Evolutionary conservation across 805 yeast genomes (phyloP).

Genomic region (Ogataea pilisensis): DNA sequence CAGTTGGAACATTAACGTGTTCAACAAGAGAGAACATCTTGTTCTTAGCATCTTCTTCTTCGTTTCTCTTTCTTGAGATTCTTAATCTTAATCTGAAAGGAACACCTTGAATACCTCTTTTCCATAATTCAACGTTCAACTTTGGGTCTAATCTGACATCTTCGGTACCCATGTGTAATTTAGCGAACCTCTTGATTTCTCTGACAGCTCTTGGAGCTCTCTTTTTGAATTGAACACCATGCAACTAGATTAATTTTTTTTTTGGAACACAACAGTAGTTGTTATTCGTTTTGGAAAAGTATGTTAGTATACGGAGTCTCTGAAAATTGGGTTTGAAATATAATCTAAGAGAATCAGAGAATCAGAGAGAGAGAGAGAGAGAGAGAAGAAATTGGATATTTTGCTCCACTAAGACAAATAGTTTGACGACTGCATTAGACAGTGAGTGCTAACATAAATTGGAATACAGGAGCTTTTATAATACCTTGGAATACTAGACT

Average conservation of each 20-base stretch:
- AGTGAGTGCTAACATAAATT: too few species aligned
- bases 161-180: slow-evolving; percentile 97
- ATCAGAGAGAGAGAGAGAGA: too few species aligned
- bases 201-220: slow-evolving; percentile 99
- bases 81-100: slow-evolving; percentile 97
- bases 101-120: slow-evolving; percentile 99
- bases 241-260: slow-evolving; percentile 65
- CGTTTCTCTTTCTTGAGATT: slow-evolving; percentile 96
- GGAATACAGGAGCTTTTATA: too few species aligned
- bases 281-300: too few species aligned
- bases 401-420: too few species aligned
- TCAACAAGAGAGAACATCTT: slow-evolving; percentile 97
- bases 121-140: slow-evolving; percentile 98
- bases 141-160: slow-evolving; percentile 99
- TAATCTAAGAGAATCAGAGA: too few species aligned
- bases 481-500: too few species aligned
- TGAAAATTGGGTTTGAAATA: too few species aligned
- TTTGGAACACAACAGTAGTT: too few species aligned
- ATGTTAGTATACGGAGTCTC: slow-evolving; percentile 5
- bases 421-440: too few species aligned
- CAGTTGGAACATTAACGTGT: slow-evolving; percentile 90
- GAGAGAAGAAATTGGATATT: too few species aligned
- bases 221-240: slow-evolving; percentile 98
- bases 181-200: slow-evolving; percentile 98
- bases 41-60: slow-evolving; percentile 98